Conservation (phyloP, 441 rosid genomes). For the Isatis lusitanica region DNA sequence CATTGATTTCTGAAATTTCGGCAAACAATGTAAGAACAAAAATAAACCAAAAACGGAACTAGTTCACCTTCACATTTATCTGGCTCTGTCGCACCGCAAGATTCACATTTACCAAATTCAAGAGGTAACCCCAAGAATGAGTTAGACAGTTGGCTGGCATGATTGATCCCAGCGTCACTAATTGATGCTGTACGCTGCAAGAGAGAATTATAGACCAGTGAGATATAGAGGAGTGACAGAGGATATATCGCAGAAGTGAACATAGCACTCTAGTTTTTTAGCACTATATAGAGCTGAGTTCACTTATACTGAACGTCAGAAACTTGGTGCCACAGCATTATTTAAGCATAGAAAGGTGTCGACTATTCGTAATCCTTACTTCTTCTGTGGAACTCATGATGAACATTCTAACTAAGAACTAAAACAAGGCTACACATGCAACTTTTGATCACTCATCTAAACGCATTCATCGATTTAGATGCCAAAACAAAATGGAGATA, state of each 20-base stretch:
- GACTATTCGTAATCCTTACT: not conserved
- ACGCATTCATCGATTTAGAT: not conserved
- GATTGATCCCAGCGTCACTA: conserved; percentile 69
- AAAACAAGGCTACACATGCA: conserved; percentile 10
- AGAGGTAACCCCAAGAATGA: conserved; percentile 93
- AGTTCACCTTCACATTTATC: conserved; percentile 87
- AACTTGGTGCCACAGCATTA: not conserved
- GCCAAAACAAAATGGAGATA: conserved; percentile 8
- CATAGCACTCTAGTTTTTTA: conserved; percentile 1
- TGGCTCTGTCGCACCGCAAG: conserved; percentile 87
- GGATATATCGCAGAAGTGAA: not conserved
- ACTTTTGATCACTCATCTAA: not conserved
- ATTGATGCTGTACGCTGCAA: conserved; percentile 71
- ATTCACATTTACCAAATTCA: conserved; percentile 87
- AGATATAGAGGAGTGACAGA: conserved; percentile 9
- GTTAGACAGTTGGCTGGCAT: conserved; percentile 77
- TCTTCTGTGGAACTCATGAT: not conserved
- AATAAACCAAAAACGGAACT: conserved; percentile 16
- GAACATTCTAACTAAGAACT: not conserved
- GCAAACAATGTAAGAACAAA: conserved; percentile 17
- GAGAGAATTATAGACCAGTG: conserved; percentile 13
- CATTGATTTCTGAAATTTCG: conserved; percentile 12
- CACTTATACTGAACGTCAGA: not conserved
- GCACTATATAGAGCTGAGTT: conserved; percentile 8
- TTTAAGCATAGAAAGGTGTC: not conserved